Percentiles rank a stretch among this genome's conserved stretches.
These are phyloP conservation scores for Penicillium salamii DNA, from an alignment of 495 filamentous ascomycete species.

Conservation along the genomic window DNA sequence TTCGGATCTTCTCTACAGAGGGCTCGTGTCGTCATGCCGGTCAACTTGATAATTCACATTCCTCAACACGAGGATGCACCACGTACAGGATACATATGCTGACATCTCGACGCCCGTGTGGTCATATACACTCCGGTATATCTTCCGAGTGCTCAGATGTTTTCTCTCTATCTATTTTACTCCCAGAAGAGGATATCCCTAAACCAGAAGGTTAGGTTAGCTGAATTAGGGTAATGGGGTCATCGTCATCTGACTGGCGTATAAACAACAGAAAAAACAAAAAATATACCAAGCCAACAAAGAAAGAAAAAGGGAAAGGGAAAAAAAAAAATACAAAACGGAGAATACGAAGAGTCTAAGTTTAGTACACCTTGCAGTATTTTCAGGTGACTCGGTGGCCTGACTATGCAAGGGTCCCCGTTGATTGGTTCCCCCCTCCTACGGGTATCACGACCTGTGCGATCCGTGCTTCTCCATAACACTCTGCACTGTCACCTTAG, in stretches of 20 bases:
- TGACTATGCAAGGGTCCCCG: constrained; percentile 29
- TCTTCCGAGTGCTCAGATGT: not conserved
- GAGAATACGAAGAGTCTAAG: constrained; percentile 31
- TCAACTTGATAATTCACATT: constrained; percentile 5
- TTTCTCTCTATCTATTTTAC: too few species aligned
- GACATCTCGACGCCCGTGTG: not conserved
- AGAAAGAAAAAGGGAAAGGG: not conserved
- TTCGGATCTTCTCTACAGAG: not conserved
- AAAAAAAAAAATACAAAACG: not conserved
- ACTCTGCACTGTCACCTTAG: constrained; percentile 39
- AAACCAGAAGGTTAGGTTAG: too few species aligned
- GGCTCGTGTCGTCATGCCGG: constrained; percentile 9
- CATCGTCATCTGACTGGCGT: constrained; percentile 1
- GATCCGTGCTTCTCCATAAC: constrained; percentile 12
- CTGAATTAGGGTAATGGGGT: not conserved
- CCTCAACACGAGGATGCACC: constrained; percentile 3
- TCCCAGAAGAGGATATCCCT: too few species aligned
- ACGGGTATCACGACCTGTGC: constrained; percentile 6
- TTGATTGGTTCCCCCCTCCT: constrained; percentile 23
- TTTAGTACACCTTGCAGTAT: constrained; percentile 41
- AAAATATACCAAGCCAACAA: too few species aligned
- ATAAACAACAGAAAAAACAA: not conserved
- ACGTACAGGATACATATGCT: not conserved
- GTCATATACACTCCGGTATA: not conserved
- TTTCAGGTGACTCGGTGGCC: constrained; percentile 32